phyloP scores from a whole-genome alignment of 192 early-diverging fungal genomes.

The Mortierella alpina region DNA sequence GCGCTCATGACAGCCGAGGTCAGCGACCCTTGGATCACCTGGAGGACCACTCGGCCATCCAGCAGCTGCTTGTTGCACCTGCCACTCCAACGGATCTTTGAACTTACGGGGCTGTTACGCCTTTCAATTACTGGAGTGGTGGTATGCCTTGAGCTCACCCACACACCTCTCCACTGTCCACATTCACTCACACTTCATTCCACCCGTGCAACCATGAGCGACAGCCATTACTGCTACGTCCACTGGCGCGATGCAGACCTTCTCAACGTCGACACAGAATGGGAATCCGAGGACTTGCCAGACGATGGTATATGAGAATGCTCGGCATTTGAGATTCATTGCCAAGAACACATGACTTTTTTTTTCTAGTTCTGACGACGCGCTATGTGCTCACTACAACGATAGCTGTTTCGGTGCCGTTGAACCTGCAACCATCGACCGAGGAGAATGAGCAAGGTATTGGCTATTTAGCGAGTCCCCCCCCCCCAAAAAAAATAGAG shows the following conservation, averaged over 20 bases:
- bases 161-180: neutral
- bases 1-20: conserved; percentile 15
- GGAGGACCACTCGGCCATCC: neutral
- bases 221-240: conserved; percentile 40
- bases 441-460: conserved; percentile 49
- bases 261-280: conserved; percentile 29
- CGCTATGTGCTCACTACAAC: no score
- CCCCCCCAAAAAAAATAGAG: neutral
- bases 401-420: conserved; percentile 27
- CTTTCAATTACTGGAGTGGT: neutral
- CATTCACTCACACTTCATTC: neutral
- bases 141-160: no score
- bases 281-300: conserved; percentile 33
- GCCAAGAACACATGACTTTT: no score
- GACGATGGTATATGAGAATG: conserved; percentile 12
- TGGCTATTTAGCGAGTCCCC: neutral
- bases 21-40: conserved; percentile 22
- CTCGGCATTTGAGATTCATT: neutral
- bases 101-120: neutral
- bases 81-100: neutral
- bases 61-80: neutral
- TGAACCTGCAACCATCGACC: conserved; percentile 31
- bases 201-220: conserved; percentile 25
- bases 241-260: conserved; percentile 46
- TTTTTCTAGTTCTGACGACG: no score